Base-by-base conservation (phyloP, 2,329 filamentous ascomycete genomes). In the Trichoderma guizhouense region DNA sequence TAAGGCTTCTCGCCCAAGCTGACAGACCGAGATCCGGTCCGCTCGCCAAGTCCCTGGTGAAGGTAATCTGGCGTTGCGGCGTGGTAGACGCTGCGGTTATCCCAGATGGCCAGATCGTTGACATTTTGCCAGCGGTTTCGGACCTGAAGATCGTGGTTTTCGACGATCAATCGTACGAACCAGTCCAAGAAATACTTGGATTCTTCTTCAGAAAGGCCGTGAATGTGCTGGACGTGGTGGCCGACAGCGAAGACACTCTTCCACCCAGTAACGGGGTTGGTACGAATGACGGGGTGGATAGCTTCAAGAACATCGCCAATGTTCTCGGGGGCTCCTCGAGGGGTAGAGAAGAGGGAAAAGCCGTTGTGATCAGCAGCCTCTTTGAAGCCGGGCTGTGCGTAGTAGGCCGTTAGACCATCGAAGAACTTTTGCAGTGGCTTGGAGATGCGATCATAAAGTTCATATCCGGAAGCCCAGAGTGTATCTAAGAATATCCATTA, bases 31-130 rank as follows among this genome's bases (percentile, higher is more conserved):
- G 84, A 81, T 5, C 83, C 83, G n/a, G 79, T 79, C 4, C 83
- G 77, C 1, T 82, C 81, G 7, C 81, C 82, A 1, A 81, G 81
- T 8, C 81, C 82, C 5, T 75, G 82, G 7, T 70, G 30, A 32
- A 70, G 15, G 14, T 91, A 91, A 74, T 92, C 90, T 73, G 87
- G 90, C 0, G 88, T 91, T 0, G 88, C 89, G 47, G 85, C 83
- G 73, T 86, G 84, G 74, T 81, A 83, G 12, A 82, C 86, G 34
- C 80, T 84, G 65, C 85, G 80, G 76, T 92, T 92, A 76, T 92
- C 90, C 90, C 90, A 92, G 74, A 92, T 90, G 1, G 89, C 87
- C 5, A 86, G 76, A 74, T 88, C 86, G 71, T 88, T 87, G 76
- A 84, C 81, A 68, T 79, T 81, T 34, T 71, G 69, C 86, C 86